Evolutionary conservation across 192 early-diverging fungal genomes (phyloP).

Genomic region (Bifiguratus adelaidae): DNA sequence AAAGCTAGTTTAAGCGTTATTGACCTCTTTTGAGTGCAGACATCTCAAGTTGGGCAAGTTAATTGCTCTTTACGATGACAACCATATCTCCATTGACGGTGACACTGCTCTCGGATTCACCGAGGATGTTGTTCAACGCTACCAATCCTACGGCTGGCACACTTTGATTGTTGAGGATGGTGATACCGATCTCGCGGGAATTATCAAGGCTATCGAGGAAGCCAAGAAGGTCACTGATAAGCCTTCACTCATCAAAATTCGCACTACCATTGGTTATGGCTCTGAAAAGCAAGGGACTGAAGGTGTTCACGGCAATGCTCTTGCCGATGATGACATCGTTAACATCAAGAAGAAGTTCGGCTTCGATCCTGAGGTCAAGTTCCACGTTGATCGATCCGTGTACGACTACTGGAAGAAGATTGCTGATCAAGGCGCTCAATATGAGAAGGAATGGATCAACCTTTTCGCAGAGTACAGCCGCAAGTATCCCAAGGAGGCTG

Average conservation of each 20-base stretch:
- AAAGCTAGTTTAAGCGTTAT: constrained; percentile 1
- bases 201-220: constrained; percentile 63
- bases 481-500: constrained; percentile 53
- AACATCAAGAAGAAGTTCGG: constrained; percentile 76
- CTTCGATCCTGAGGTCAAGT: constrained; percentile 67
- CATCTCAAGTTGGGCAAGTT: constrained; percentile 90
- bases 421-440: constrained; percentile 44
- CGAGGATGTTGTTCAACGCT: constrained; percentile 82
- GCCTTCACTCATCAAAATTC: constrained; percentile 81
- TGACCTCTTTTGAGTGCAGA: constrained; percentile 12
- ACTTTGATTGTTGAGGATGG: constrained; percentile 67
- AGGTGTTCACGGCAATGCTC: constrained; percentile 85
- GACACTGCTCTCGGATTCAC: constrained; percentile 78
- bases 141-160: constrained; percentile 93
- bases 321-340: constrained; percentile 68
- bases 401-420: constrained; percentile 37
- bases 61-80: constrained; percentile 93
- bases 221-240: constrained; percentile 83
- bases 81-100: constrained; percentile 94
- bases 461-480: constrained; percentile 58
- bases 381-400: constrained; percentile 63
- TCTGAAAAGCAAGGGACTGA: constrained; percentile 81
- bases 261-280: constrained; percentile 91
- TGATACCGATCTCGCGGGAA: constrained; percentile 60
- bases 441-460: constrained; percentile 65